Base-by-base conservation (phyloP, 2,329 filamentous ascomycete species). In the Aspergillus transmontanensis region DNA sequence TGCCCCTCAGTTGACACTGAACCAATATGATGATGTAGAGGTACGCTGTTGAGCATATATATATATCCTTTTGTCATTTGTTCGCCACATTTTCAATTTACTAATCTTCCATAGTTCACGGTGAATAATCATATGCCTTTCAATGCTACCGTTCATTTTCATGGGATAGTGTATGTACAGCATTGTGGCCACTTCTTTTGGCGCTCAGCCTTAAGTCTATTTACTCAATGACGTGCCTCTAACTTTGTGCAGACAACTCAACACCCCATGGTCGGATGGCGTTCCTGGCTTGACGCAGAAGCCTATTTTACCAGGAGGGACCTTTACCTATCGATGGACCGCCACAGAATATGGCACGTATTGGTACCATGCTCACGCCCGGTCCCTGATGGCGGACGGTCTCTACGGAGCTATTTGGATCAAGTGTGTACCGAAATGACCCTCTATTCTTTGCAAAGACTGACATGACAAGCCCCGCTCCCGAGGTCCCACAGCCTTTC, bases 201-300 rank as follows among this genome's bases (percentile, higher is more conserved):
- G 23, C 5, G 4, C 7, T 6, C 46, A 32, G 7, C 14, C 14
- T n/a, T 7, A 5, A 16, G 46, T 3, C 3, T n/a, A n/a, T 6
- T 11, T 32, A 28, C 7, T 16, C 11, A 6, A 36, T 55, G 51
- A 6, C n/a, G 30, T n/a, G 23, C 5, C 11, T 26, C 32, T 55
- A 39, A 55, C 32, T 39, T 7, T 26, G 23, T 55, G 28, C 32
- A 71, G 84, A 43, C 83, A 84, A 77, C 64, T 72, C 2, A 74
- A 75, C 21, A 87, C 84, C 0, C 84, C 85, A 0, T 87, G 85
- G 85, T 81, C 85, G 0, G 87, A 89, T 62, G 87, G 87, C 23
- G 83, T 86, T 0, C 83, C 85, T 1, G 86, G 86, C 1, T 73
- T 88, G 2, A 81, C 82, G 0, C 86, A 89, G 68, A 78, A 77